Percentiles rank a stretch among this genome's conserved stretches.
Conservation (phyloP, 1,139 yeast species). For the Sugiyamaella pinicola region DNA sequence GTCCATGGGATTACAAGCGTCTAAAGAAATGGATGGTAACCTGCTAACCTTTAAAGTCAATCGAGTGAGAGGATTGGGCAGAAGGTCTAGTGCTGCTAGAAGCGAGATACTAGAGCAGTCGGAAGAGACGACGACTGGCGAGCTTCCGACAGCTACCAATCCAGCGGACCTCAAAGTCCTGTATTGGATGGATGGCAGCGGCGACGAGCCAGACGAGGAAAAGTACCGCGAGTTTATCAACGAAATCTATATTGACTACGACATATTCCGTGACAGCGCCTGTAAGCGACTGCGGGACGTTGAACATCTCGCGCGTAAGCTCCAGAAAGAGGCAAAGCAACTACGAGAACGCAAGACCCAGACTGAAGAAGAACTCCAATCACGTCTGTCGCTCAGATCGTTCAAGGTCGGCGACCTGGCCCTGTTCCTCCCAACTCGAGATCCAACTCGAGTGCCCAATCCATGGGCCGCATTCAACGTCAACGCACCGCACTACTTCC, state of each 20-base stretch:
- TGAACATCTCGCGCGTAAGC: constrained; percentile 84
- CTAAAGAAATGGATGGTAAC: constrained; percentile 38
- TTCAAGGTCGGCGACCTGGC: constrained; percentile 77
- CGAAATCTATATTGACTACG: constrained; percentile 49
- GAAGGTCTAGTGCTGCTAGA: constrained; percentile 22
- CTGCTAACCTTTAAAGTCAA: constrained; percentile 35
- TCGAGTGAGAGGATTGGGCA: constrained; percentile 40
- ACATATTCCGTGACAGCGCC: constrained; percentile 64
- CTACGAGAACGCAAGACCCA: constrained; percentile 51
- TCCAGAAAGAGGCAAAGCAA: constrained; percentile 71
- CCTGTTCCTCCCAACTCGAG: constrained; percentile 77
- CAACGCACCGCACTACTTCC: constrained; percentile 76
- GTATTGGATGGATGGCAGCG: constrained; percentile 39
- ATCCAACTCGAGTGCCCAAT: constrained; percentile 48
- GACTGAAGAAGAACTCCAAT: constrained; percentile 43
- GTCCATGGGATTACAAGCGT: constrained; percentile 66
- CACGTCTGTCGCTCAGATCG: constrained; percentile 61
- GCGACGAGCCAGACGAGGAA: constrained; percentile 32
- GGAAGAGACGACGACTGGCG: background rate
- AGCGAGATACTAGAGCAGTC: constrained; percentile 2
- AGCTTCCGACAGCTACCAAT: background rate
- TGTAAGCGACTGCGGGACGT: constrained; percentile 83
- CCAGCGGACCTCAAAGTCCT: constrained; percentile 27
- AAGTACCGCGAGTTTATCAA: constrained; percentile 37
- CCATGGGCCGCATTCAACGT: constrained; percentile 89